Conservation (phyloP, 1,139 yeast species). For the Hansenula sp. region DNA sequence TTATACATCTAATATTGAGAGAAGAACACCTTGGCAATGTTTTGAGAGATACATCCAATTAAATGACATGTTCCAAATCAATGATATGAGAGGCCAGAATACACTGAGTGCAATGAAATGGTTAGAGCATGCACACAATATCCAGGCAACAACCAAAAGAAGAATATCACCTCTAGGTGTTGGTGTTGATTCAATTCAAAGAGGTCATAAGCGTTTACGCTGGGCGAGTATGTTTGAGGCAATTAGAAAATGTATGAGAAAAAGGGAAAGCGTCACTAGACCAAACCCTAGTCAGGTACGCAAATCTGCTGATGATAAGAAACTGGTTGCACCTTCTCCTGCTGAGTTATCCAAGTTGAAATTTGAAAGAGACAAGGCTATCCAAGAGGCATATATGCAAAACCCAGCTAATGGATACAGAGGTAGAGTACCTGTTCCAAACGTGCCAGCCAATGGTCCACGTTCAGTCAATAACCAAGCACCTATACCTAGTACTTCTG, state of each 20-base stretch:
- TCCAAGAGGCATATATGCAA: slow-evolving; percentile 66
- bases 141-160: slow-evolving; percentile 82
- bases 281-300: slow-evolving; percentile 43
- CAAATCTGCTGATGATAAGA: slow-evolving; percentile 34
- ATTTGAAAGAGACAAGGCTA: slow-evolving; percentile 79
- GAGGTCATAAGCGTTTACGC: slow-evolving; percentile 85
- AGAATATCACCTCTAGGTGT: slow-evolving; percentile 91
- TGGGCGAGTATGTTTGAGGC: slow-evolving; percentile 99
- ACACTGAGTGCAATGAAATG: slow-evolving; percentile 85
- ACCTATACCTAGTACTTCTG: neutral
- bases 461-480: neutral
- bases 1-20: slow-evolving; percentile 82
- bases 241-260: slow-evolving; percentile 83
- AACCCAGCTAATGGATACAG: slow-evolving; percentile 27
- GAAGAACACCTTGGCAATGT: slow-evolving; percentile 98
- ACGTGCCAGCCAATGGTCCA: neutral
- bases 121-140: slow-evolving; percentile 87
- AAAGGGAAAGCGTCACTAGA: slow-evolving; percentile 68
- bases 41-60: slow-evolving; percentile 94
- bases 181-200: slow-evolving; percentile 83
- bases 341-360: slow-evolving; percentile 78
- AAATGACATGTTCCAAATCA: slow-evolving; percentile 79
- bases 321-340: slow-evolving; percentile 63
- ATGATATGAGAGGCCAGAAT: slow-evolving; percentile 84
- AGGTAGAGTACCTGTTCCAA: slow-evolving; percentile 7